These are phyloP conservation scores for Zasmidium angulare DNA, from an alignment of 2,329 filamentous ascomycete species.

Conservation along the genomic window DNA sequence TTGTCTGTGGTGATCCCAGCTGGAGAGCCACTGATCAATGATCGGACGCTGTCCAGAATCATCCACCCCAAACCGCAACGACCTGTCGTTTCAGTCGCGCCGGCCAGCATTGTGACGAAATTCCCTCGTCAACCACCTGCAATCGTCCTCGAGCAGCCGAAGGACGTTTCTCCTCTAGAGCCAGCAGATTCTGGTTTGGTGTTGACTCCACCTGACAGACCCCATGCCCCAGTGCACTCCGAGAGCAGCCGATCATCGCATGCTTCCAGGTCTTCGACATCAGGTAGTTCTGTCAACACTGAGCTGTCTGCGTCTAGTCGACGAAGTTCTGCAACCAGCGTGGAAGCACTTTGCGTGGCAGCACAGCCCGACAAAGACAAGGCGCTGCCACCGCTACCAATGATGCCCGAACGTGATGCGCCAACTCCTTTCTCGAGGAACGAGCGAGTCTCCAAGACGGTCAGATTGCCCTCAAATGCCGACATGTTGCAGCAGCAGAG, in stretches of 20 bases:
- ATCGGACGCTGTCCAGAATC: constrained; percentile 11
- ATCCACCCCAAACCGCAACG: constrained; percentile 14
- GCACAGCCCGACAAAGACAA: constrained; percentile 18
- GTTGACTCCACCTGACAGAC: background rate
- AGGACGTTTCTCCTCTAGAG: constrained; percentile 3
- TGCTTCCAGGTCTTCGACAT: constrained; percentile 31
- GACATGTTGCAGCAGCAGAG: background rate
- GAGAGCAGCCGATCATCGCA: constrained; percentile 12
- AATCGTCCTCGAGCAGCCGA: constrained; percentile 14
- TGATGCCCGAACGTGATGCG: constrained; percentile 1
- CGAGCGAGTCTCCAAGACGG: constrained; percentile 9
- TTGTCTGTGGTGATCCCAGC: constrained; percentile 27
- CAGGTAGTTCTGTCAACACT: constrained; percentile 34
- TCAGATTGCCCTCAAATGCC: background rate
- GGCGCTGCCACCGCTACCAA: constrained; percentile 16
- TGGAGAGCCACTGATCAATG: constrained; percentile 7
- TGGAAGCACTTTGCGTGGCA: constrained; percentile 15
- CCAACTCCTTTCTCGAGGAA: background rate
- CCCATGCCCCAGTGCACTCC: background rate
- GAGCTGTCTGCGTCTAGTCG: constrained; percentile 43
- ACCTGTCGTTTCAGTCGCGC: constrained; percentile 13
- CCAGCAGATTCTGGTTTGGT: background rate
- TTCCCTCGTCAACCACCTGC: constrained; percentile 15
- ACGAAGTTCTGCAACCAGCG: constrained; percentile 30
- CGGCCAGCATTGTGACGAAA: constrained; percentile 18